Evolutionary conservation across 495 filamentous ascomycete species (phyloP).

Genomic region (Penicillium manginii): DNA sequence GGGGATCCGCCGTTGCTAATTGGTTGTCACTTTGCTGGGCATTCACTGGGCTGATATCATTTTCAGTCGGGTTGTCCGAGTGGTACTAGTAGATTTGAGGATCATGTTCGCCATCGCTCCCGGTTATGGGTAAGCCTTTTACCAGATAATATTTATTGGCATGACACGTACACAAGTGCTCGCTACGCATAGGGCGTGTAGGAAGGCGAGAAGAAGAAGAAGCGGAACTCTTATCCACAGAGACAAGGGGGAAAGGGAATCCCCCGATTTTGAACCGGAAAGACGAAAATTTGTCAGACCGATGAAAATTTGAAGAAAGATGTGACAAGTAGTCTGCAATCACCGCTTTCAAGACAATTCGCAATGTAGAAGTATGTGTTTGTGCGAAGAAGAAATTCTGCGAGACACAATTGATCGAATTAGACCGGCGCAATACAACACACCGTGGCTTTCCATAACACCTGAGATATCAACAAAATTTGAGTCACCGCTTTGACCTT

Average conservation of each 20-base stretch:
- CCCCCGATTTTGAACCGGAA: neutral
- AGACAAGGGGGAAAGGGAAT: neutral
- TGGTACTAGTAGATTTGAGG: slow-evolving; percentile 1
- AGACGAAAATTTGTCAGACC: neutral
- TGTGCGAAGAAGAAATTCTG: neutral
- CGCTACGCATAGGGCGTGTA: neutral
- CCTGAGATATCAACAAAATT: neutral
- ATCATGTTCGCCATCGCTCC: neutral
- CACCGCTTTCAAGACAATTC: too few relatives aligned
- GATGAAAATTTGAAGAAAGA: too few relatives aligned
- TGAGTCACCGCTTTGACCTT: neutral
- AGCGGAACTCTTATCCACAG: neutral
- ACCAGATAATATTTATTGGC: neutral
- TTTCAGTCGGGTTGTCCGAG: neutral
- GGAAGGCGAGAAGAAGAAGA: neutral
- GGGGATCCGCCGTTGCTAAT: neutral
- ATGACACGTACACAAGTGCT: neutral
- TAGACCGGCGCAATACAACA: slow-evolving; percentile 1
- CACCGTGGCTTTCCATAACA: neutral
- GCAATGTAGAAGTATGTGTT: too few relatives aligned
- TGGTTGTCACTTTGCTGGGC: neutral
- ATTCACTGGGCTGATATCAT: slow-evolving; percentile 1
- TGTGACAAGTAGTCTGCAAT: too few relatives aligned
- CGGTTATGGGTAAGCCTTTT: neutral
- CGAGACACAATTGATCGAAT: neutral